A percentile compares a stretch with the other conserved stretches of the same genome.
Conservation (phyloP, 1,284 basidiomycete genomes). For the Puccinia coronata region DNA sequence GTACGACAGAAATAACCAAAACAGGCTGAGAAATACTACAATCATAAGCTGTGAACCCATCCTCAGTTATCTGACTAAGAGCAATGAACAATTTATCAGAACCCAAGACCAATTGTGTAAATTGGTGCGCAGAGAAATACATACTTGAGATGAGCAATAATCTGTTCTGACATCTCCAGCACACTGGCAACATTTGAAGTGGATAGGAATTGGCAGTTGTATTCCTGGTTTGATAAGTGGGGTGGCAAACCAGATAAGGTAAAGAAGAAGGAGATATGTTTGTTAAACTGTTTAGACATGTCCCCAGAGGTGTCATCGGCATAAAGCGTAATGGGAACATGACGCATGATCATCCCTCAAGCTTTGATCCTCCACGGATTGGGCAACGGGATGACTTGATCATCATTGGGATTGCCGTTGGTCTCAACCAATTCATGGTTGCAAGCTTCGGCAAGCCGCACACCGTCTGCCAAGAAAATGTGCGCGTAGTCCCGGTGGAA, state of each 20-base stretch:
- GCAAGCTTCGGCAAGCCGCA: not conserved
- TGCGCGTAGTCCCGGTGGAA: too few species aligned
- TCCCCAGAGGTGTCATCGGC: not conserved
- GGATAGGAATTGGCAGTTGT: not conserved
- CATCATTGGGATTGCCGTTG: too few species aligned
- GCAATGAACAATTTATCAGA: not conserved
- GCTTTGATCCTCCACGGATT: not conserved
- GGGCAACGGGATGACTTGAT: not conserved
- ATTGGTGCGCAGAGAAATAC: too few species aligned
- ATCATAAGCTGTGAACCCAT: not conserved
- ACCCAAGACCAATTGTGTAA: too few species aligned
- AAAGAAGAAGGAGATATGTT: constrained; percentile 7
- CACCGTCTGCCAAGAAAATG: not conserved
- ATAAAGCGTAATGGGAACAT: not conserved
- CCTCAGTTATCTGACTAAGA: not conserved
- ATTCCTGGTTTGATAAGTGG: not conserved
- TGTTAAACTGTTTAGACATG: constrained; percentile 1
- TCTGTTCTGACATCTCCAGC: not conserved
- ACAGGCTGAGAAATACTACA: not conserved
- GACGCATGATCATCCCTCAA: not conserved
- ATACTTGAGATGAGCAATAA: constrained; percentile 10
- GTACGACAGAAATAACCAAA: not conserved
- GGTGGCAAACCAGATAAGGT: not conserved
- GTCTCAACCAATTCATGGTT: too few species aligned
- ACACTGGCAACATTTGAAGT: not conserved